Base-by-base conservation (phyloP, 2,329 filamentous ascomycete genomes). In the Trichoderma afroharzianum region DNA sequence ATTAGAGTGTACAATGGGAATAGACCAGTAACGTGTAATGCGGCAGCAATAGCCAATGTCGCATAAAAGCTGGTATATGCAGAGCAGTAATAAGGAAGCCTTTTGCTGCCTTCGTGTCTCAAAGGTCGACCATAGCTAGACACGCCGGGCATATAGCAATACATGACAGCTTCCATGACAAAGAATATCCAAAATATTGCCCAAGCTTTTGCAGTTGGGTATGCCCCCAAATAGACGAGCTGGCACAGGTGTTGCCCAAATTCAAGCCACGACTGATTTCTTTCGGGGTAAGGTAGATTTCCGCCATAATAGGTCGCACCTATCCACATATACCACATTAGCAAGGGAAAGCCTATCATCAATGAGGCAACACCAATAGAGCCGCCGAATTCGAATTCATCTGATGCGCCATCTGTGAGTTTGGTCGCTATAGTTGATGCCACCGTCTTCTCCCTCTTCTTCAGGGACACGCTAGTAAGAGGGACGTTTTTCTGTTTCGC, bases 291-390 rank as follows among this genome's bases (percentile, higher is more conserved):
- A 21, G 96, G 96, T 66, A 97, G 86, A 74, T 92, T 90, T 76
- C 95, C 95, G 79, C 94, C 85, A 83, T 98, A 98, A 84, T 95
- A 97, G 63, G 91, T 95, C 33, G 95, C 93, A 67, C 96, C 96
- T 81, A 97, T 91, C 95, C 95, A 98, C 95, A 98, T 97, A 84
- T 98, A 98, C 88, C 93, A 98, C 95, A 98, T 98, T 76, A 99
- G 87, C 43, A 91, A 73, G n/a, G 96, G 96, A 82, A 98, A 99
- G 59, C 92, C 90, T 73, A 94, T 87, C 94, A 98, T 98, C 88
- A 98, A 94, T 75, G 88, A 85, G 18, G 88, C 83, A 55, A 95
- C 92, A 70, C 96, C 95, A n/a, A 87, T 80, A 3, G 93, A 91
- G 71, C 96, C 96, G 74, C 95, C 95, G 79, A 98, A 99, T 80